Evolutionary conservation across 345 rosid species (phyloP).

Genomic region (Arabidopsis arenosa): DNA sequence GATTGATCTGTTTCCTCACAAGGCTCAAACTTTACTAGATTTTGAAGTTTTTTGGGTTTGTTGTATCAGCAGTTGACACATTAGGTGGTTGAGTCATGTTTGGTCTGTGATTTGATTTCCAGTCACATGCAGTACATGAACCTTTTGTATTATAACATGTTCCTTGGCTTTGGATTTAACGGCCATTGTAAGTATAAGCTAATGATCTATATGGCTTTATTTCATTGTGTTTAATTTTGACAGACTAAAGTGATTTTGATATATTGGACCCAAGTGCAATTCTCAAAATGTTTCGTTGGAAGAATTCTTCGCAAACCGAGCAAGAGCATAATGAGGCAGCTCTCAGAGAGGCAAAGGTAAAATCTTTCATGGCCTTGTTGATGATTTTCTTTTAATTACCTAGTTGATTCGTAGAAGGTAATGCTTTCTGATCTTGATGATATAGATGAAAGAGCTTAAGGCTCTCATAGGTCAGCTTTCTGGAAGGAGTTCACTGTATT

Average conservation of each 20-base stretch:
- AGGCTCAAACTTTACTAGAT: background rate
- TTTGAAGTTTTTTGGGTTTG: background rate
- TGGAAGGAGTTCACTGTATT: constrained; percentile 55
- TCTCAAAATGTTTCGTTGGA: constrained; percentile 67
- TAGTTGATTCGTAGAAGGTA: background rate
- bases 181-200: background rate
- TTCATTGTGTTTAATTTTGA: constrained; percentile 7
- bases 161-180: constrained; percentile 8
- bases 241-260: constrained; percentile 5
- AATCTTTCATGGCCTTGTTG: background rate
- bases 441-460: constrained; percentile 70
- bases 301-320: constrained; percentile 54
- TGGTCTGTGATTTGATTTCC: constrained; percentile 18
- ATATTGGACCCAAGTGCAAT: constrained; percentile 27
- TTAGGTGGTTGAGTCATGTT: constrained; percentile 39
- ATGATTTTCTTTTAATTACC: background rate
- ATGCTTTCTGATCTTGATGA: background rate
- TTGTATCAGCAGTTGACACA: background rate
- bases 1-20: background rate
- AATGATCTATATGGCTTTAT: background rate
- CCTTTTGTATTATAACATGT: background rate
- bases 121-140: constrained; percentile 26
- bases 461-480: constrained; percentile 64
- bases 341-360: constrained; percentile 70
- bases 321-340: constrained; percentile 52